A percentile compares a stretch with the other conserved stretches of the same genome.
Conservation (phyloP, 2,329 filamentous ascomycete genomes). For the Penicillium sp. region DNA sequence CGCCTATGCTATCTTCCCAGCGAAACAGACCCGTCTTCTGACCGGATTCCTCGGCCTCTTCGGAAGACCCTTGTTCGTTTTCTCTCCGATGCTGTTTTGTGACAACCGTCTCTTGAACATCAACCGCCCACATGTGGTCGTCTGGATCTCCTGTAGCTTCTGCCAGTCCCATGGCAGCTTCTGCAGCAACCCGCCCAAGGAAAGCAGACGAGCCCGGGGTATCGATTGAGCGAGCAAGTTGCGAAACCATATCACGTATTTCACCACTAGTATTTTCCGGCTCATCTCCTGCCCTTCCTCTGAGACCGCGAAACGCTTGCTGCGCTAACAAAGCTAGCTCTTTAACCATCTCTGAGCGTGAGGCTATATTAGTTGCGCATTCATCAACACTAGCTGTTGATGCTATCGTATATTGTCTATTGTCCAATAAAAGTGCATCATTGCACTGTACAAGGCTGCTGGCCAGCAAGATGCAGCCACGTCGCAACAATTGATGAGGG, state of each 20-base stretch:
- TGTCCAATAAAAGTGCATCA: constrained; percentile 14
- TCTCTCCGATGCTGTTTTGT: constrained; percentile 17
- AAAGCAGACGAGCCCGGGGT: constrained; percentile 27
- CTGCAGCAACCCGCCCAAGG: constrained; percentile 38
- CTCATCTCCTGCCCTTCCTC: constrained; percentile 24
- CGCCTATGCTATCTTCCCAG: constrained; percentile 58
- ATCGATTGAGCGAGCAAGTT: constrained; percentile 23
- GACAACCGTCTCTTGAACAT: constrained; percentile 37
- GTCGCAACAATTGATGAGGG: constrained; percentile 30
- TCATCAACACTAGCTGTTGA: constrained; percentile 29
- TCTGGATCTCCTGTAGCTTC: constrained; percentile 39
- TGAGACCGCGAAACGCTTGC: constrained; percentile 37
- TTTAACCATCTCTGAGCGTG: constrained; percentile 33
- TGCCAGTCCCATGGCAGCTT: constrained; percentile 43
- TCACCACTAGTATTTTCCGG: constrained; percentile 26
- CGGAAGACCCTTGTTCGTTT: constrained; percentile 7
- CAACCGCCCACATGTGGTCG: constrained; percentile 41
- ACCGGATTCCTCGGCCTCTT: constrained; percentile 14
- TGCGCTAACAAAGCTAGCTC: constrained; percentile 36
- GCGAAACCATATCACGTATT: constrained; percentile 29
- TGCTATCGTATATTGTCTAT: constrained; percentile 12
- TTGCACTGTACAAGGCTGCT: constrained; percentile 31
- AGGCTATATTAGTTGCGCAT: constrained; percentile 30
- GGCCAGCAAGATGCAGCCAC: constrained; percentile 35
- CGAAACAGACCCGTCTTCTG: constrained; percentile 38